Base-by-base conservation (phyloP, 1,139 yeast genomes). In the Barnettozyma hawaiiensis region DNA sequence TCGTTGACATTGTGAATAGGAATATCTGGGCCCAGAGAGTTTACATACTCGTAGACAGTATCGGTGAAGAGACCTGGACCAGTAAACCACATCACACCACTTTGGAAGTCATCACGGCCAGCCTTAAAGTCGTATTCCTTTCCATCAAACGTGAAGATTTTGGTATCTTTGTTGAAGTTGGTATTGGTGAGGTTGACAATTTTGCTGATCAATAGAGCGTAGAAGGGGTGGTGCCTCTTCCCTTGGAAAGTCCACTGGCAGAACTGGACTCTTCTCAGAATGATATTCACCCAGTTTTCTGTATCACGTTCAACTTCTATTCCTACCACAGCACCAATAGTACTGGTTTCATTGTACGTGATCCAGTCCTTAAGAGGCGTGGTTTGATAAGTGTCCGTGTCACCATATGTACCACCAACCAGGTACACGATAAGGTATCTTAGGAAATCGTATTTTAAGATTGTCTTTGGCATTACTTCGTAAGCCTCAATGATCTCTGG, bases 21-120 rank as follows among this genome's bases (percentile, higher is more conserved):
- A n/a, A 21, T 23, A 23, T 26, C 29, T 7, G 41, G 12, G 7
- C 23, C 35, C 54, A 58, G 42, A 48, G 61, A 27, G 43, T 64
- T 65, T 29, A 63, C 62, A 57, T 76, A 77, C 26, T 65, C 65
- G 61, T 76, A 68, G 9, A 77, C 67, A 3, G 72, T 70, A 52
- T 76, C 81, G 7, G 84, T 77, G 75, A 80, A 77, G 39, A 70
- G 63, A 15, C 76, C 82, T 33, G 77, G 69, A 1, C 84, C 84
- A 0, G 83, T 77, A 78, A 82, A 75, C 51, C 66, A 71, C 54
- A 74, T 68, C 36, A 78, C 73, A 37, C 72, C 75, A 49, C 60
- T 55, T 16, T 51, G 51, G 34, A 45, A 53, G 1, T 43, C 40
- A 5, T 43, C 39, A 2, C 47, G 33, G 2, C 48, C 53, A 10